phyloP scores from a whole-genome alignment of 495 filamentous ascomycete genomes.

The Parachaetomium inaequale region DNA sequence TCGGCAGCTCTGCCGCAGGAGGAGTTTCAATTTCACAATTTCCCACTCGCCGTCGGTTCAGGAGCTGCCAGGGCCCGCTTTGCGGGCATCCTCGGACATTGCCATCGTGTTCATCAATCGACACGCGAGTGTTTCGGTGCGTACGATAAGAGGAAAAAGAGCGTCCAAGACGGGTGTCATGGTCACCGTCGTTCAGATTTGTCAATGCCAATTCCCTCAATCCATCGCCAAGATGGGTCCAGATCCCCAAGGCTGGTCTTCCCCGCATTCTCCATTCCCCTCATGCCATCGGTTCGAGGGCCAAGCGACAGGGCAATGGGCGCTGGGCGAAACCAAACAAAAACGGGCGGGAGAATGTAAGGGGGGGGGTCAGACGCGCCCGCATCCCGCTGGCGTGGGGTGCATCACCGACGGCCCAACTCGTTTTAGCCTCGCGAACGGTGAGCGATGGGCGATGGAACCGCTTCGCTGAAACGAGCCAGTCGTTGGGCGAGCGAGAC shows the following conservation, averaged over 20 bases:
- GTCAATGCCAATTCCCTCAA: conserved; percentile 2
- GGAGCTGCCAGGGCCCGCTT: conserved; percentile 10
- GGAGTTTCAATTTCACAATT: conserved; percentile 14
- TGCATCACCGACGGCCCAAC: conserved; percentile 9
- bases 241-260: conserved; percentile 5
- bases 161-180: neutral
- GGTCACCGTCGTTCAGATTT: neutral
- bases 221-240: conserved; percentile 6
- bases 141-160: neutral
- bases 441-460: neutral
- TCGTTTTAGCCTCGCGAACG: conserved; percentile 8
- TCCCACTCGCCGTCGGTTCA: neutral
- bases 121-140: neutral
- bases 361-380: neutral
- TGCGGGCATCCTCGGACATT: conserved; percentile 20
- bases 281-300: neutral
- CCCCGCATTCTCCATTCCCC: conserved; percentile 13
- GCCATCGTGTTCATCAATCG: neutral
- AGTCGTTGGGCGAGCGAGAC: neutral
- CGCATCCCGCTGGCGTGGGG: conserved; percentile 11
- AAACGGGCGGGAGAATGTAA: neutral
- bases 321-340: neutral
- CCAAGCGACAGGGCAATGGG: neutral
- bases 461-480: conserved; percentile 6
- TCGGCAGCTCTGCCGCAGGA: conserved; percentile 2